A percentile compares a stretch with the other conserved stretches of the same genome.
Evolutionary conservation across 768 basidiomycete genomes (phyloP).

Genomic region (Filobasidium wieringae): DNA sequence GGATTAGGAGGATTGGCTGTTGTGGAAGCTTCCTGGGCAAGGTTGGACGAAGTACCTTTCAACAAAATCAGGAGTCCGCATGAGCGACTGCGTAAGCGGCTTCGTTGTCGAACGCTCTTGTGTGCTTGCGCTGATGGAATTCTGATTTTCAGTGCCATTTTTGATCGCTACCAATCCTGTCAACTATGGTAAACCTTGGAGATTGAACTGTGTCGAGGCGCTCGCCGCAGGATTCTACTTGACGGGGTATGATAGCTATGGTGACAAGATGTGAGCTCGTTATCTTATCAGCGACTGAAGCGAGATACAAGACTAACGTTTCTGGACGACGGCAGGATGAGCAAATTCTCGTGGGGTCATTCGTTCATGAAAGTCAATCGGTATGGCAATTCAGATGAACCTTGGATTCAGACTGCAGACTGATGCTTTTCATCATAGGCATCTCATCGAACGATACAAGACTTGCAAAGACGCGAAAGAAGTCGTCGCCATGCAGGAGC

Average conservation of each 20-base stretch:
- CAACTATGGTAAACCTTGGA: constrained; percentile 96
- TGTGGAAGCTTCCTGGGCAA: constrained; percentile 98
- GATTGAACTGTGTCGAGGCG: constrained; percentile 79
- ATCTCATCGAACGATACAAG: constrained; percentile 62
- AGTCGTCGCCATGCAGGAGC: constrained; percentile 35
- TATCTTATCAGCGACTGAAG: background rate
- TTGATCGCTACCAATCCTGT: constrained; percentile 90
- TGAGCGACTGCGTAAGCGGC: constrained; percentile 77
- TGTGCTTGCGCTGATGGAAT: no score
- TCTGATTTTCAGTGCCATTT: constrained; percentile 62
- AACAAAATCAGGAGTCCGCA: constrained; percentile 83
- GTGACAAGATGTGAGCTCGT: constrained; percentile 49
- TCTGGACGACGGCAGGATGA: constrained; percentile 42
- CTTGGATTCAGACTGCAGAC: constrained; percentile 19
- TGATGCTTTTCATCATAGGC: constrained; percentile 35
- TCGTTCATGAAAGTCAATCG: constrained; percentile 77
- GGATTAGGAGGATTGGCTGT: constrained; percentile 70
- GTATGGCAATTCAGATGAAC: constrained; percentile 37
- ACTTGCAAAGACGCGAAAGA: constrained; percentile 48
- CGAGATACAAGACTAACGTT: no score
- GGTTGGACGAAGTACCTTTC: constrained; percentile 88
- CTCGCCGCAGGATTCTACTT: constrained; percentile 91
- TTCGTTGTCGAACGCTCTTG: constrained; percentile 13
- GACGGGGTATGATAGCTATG: constrained; percentile 70
- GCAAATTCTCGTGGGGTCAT: constrained; percentile 80